These are phyloP conservation scores for Metschnikowia corniflorae DNA, from an alignment of 805 yeast genomes.

Conservation along the genomic window DNA sequence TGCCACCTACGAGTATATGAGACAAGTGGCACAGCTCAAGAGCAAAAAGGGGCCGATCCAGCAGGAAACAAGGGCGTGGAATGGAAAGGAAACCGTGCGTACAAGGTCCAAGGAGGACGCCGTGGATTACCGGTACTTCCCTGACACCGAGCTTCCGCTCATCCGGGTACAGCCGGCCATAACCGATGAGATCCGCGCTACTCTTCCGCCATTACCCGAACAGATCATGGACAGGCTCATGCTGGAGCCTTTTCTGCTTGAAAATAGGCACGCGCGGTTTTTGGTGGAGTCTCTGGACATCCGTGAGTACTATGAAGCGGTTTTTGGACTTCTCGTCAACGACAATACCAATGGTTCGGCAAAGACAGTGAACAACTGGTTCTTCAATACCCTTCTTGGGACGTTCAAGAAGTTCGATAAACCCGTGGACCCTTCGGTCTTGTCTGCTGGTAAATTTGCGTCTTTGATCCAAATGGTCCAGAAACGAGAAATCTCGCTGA, in stretches of 20 bases:
- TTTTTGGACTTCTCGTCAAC: constrained; percentile 29
- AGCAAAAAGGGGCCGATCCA: constrained; percentile 21
- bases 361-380: constrained; percentile 66
- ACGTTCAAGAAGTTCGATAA: constrained; percentile 50
- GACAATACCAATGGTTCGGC: constrained; percentile 19
- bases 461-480: constrained; percentile 54
- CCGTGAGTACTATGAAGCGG: constrained; percentile 48
- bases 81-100: constrained; percentile 64
- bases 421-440: constrained; percentile 24
- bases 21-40: constrained; percentile 58
- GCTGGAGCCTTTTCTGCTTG: constrained; percentile 49
- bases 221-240: constrained; percentile 45
- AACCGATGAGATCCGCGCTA: constrained; percentile 35
- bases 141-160: constrained; percentile 83
- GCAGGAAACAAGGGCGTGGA: constrained; percentile 90
- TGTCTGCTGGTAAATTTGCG: constrained; percentile 45
- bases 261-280: constrained; percentile 72
- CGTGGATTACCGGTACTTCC: constrained; percentile 88
- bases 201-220: constrained; percentile 64
- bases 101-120: constrained; percentile 76
- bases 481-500: constrained; percentile 48
- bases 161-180: constrained; percentile 46
- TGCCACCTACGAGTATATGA: constrained; percentile 61
- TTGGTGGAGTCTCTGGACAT: constrained; percentile 50
- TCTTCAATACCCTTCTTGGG: constrained; percentile 78